Conservation (phyloP, 768 basidiomycete genomes). For the Pleurotus tuoliensis region DNA sequence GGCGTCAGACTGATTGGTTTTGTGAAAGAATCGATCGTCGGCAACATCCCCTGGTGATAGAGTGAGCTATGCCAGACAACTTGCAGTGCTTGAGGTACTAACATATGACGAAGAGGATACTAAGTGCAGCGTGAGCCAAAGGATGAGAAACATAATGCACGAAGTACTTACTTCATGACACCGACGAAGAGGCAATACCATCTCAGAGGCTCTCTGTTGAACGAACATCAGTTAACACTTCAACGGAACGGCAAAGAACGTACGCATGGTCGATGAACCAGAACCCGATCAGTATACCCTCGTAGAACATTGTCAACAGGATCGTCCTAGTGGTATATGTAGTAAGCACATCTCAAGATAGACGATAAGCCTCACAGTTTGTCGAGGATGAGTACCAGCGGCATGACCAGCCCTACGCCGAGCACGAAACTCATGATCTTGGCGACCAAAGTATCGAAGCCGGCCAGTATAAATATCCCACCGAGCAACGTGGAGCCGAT, state of each 20-base stretch:
- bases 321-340: slow-evolving; percentile 60
- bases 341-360: too few species aligned
- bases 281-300: slow-evolving; percentile 84
- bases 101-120: slow-evolving; percentile 88
- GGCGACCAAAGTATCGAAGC: slow-evolving; percentile 85
- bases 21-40: slow-evolving; percentile 93
- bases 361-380: slow-evolving; percentile 63
- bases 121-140: slow-evolving; percentile 22
- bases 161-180: slow-evolving; percentile 68
- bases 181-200: slow-evolving; percentile 84
- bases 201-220: slow-evolving; percentile 65
- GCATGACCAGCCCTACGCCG: slow-evolving; percentile 81
- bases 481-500: slow-evolving; percentile 80
- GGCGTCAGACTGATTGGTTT: slow-evolving; percentile 89
- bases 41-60: slow-evolving; percentile 76
- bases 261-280: slow-evolving; percentile 95
- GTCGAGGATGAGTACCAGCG: slow-evolving; percentile 81
- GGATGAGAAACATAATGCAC: neutral
- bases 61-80: neutral
- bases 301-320: slow-evolving; percentile 73
- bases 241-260: slow-evolving; percentile 23
- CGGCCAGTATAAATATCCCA: slow-evolving; percentile 77
- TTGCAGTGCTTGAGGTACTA: slow-evolving; percentile 21
- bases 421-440: slow-evolving; percentile 92
- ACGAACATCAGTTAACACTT: slow-evolving; percentile 1